A percentile compares a stretch with the other conserved stretches of the same genome.
Conservation (phyloP, 1,284 basidiomycete species). For the Puccinia novopanici region DNA sequence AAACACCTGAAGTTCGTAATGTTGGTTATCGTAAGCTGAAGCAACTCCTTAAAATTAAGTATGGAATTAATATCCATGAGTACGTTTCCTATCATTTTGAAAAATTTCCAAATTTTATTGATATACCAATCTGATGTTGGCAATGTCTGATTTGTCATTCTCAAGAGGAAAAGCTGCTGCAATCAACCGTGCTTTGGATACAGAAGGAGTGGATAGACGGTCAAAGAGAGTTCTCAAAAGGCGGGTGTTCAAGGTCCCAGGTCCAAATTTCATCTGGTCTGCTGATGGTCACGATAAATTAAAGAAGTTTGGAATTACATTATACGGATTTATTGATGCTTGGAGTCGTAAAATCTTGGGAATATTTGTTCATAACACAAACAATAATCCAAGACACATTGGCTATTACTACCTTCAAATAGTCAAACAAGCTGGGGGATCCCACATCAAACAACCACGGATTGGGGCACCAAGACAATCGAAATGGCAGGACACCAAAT, state of each 20-base stretch:
- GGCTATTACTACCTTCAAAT: slow-evolving; percentile 29
- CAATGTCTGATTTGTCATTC: too few relatives aligned
- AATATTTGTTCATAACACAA: slow-evolving; percentile 18
- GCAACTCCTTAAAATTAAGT: not conserved
- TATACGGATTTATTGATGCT: slow-evolving; percentile 27
- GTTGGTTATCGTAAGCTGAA: not conserved
- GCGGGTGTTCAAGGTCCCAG: not conserved
- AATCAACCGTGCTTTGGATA: not conserved
- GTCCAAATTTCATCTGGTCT: slow-evolving; percentile 23
- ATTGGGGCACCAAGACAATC: slow-evolving; percentile 9
- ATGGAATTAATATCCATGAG: not conserved
- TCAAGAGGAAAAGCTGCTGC: not conserved
- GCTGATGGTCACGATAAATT: slow-evolving; percentile 10
- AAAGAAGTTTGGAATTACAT: too few relatives aligned
- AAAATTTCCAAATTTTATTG: not conserved
- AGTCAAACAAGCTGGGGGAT: slow-evolving; percentile 8
- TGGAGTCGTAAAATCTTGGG: too few relatives aligned
- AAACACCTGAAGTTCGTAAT: not conserved
- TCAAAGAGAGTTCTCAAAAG: slow-evolving; percentile 1
- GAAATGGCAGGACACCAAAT: slow-evolving; percentile 18
- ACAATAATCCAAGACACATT: slow-evolving; percentile 28
- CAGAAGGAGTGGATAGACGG: not conserved
- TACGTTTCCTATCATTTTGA: not conserved
- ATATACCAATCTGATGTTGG: not conserved
- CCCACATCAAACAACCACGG: slow-evolving; percentile 9